Evolutionary conservation across 805 yeast species (phyloP).

Genomic region (Kregervanrija delftensis): DNA sequence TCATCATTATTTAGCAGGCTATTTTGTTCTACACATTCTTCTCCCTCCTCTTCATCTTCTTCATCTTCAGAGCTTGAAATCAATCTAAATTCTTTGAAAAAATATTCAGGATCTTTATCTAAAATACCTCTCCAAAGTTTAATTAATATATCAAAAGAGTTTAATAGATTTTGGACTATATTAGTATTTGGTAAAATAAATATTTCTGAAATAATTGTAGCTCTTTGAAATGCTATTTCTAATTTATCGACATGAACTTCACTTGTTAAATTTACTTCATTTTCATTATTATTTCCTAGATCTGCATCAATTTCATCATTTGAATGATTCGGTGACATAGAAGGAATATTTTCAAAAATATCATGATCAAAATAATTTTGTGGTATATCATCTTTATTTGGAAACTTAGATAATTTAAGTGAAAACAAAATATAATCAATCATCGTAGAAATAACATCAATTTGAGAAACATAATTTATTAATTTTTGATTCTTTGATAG

Average conservation of each 20-base stretch:
- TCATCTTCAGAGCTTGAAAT: background rate
- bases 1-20: slow-evolving; percentile 15
- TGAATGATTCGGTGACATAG: slow-evolving; percentile 2
- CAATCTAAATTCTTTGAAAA: slow-evolving; percentile 6
- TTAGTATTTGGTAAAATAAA: slow-evolving; percentile 19
- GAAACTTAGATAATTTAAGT: slow-evolving; percentile 14
- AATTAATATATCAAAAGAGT: slow-evolving; percentile 16
- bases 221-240: slow-evolving; percentile 18
- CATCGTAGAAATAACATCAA: slow-evolving; percentile 25
- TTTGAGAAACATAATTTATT: slow-evolving; percentile 25
- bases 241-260: background rate
- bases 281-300: slow-evolving; percentile 15
- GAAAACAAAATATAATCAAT: slow-evolving; percentile 26
- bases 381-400: slow-evolving; percentile 4
- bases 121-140: slow-evolving; percentile 29
- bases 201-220: slow-evolving; percentile 24
- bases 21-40: slow-evolving; percentile 11
- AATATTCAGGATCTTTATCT: slow-evolving; percentile 18
- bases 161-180: slow-evolving; percentile 17
- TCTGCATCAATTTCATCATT: slow-evolving; percentile 6
- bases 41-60: slow-evolving; percentile 2
- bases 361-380: slow-evolving; percentile 7
- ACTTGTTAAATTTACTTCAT: background rate
- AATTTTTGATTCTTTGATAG: slow-evolving; percentile 28
- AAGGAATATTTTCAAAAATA: slow-evolving; percentile 6